Percentiles rank a stretch among this genome's conserved stretches.
These are phyloP conservation scores for Misopates orontium DNA, from an alignment of 257 asterid genomes.

Conservation along the genomic window DNA sequence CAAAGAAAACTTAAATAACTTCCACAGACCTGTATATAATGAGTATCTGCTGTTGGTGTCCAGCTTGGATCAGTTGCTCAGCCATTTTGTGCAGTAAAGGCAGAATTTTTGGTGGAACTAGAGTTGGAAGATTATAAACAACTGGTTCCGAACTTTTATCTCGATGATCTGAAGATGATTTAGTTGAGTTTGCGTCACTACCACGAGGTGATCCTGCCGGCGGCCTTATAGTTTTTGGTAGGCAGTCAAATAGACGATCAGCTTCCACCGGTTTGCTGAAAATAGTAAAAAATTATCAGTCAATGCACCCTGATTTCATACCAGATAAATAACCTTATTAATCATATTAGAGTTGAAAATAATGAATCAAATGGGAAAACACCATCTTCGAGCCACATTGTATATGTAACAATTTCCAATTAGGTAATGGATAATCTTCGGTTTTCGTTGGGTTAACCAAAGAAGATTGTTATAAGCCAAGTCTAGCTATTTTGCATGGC, in stretches of 20 bases:
- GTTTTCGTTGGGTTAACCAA: too few relatives aligned
- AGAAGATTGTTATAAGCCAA: too few relatives aligned
- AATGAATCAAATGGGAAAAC: too few relatives aligned
- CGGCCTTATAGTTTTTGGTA: conserved; percentile 78
- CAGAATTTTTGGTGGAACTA: conserved; percentile 72
- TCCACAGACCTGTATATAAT: conserved; percentile 59
- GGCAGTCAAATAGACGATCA: conserved; percentile 86
- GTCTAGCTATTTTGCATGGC: too few relatives aligned
- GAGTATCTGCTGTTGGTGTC: conserved; percentile 69
- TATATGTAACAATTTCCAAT: too few relatives aligned
- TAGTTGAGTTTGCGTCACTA: conserved; percentile 45
- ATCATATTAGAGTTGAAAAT: too few relatives aligned
- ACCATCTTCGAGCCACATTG: too few relatives aligned
- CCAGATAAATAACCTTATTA: too few relatives aligned
- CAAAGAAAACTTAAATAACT: conserved; percentile 8
- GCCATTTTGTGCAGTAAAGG: conserved; percentile 76
- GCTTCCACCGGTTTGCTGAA: conserved; percentile 95
- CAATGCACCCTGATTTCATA: too few relatives aligned
- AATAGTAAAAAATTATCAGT: conserved; percentile 17
- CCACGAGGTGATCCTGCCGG: conserved; percentile 63
- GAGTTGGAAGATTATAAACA: conserved; percentile 68
- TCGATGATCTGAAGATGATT: conserved; percentile 55
- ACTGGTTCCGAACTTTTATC: conserved; percentile 56
- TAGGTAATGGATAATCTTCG: too few relatives aligned
- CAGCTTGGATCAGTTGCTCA: conserved; percentile 78